Evolutionary conservation across 768 basidiomycete genomes (phyloP), one percentile per base, ranked within the genome.

Genomic region (Naematelia encephala): DNA sequence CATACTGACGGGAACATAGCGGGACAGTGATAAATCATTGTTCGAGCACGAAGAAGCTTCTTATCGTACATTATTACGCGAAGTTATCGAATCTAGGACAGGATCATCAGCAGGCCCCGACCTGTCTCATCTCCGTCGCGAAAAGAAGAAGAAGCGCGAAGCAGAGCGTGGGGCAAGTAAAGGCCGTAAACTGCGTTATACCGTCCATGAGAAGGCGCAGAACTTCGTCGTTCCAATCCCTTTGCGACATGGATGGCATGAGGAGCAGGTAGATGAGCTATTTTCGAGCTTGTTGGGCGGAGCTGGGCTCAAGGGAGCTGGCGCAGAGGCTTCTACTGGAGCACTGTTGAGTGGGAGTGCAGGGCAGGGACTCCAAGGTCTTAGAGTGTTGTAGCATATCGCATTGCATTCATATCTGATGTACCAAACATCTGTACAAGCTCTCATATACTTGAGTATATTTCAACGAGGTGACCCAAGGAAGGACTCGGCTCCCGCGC

Each of bases 101-200:
- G 61, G 61, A 0, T 45, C 51, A 22, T 58, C 57, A 5, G 61
- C 54, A 48, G 63, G 57, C 19, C 51, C 57, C 10, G 68, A 65
- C 47, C 44, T 68, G 42, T 72, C 55, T 45, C 68, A 56, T 64
- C 66, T 65, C 13, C 70, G 72, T 43, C 63, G 57, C 23, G 74
- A 77, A 62, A 79, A 78, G 68, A 79, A 87, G 80, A 88, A 87
- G 76, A 89, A 86, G 72, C 79, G 81, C 52, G 77, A 74, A 29
- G 90, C 94, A n/a, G 94, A 99, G 74, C 90, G 91, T 0, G 91
- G 87, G 66, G 94, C 91, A 8, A 91, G 88, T 78, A 98, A 98
- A 79, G 96, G 96, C 3, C 82, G 94, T 58, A 94, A 92, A 77
- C 78, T 99, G 62, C 89, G 90, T 56, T 96, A 91, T 75, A 88